Evolutionary conservation across 2,329 filamentous ascomycete genomes (phyloP).

Genomic region (Pseudogymnoascus sp.): DNA sequence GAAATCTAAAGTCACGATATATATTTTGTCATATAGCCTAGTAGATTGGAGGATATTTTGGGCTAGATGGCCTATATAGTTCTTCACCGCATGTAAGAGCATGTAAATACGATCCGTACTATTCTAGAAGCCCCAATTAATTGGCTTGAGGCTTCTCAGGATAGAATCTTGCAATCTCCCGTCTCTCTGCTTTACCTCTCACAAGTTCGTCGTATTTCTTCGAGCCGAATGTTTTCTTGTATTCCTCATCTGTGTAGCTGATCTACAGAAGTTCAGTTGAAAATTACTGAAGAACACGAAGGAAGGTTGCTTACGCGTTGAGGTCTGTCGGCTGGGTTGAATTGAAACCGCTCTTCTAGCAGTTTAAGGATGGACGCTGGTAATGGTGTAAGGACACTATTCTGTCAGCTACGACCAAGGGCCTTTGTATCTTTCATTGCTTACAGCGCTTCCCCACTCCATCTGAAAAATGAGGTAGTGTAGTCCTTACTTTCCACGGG

Average conservation of each 20-base stretch:
- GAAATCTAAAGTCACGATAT: no score
- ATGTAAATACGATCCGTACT: no score
- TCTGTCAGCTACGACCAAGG: conserved; percentile 8
- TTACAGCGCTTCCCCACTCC: conserved; percentile 12
- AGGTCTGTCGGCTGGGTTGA: conserved; percentile 13
- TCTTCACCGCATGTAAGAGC: no score
- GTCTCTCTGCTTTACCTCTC: conserved; percentile 12
- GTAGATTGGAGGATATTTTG: no score
- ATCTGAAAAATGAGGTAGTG: conserved; percentile 10
- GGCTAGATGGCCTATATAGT: no score
- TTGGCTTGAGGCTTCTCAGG: neutral
- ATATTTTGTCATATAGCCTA: no score
- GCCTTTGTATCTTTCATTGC: neutral
- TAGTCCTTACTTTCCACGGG: conserved; percentile 11
- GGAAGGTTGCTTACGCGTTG: conserved; percentile 10
- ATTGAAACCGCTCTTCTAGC: conserved; percentile 13
- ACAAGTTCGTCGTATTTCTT: conserved; percentile 10
- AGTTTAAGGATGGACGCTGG: conserved; percentile 10
- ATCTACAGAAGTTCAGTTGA: conserved; percentile 12
- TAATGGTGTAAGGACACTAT: conserved; percentile 8
- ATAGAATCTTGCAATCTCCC: conserved; percentile 7
- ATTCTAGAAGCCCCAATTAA: neutral
- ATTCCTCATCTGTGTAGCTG: conserved; percentile 13
- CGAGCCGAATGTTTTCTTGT: conserved; percentile 6
- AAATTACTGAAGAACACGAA: neutral